A percentile compares a stretch with the other conserved stretches of the same genome.
Conservation (phyloP, 2,329 filamentous ascomycete species). For the Paecilomyces sp. region DNA sequence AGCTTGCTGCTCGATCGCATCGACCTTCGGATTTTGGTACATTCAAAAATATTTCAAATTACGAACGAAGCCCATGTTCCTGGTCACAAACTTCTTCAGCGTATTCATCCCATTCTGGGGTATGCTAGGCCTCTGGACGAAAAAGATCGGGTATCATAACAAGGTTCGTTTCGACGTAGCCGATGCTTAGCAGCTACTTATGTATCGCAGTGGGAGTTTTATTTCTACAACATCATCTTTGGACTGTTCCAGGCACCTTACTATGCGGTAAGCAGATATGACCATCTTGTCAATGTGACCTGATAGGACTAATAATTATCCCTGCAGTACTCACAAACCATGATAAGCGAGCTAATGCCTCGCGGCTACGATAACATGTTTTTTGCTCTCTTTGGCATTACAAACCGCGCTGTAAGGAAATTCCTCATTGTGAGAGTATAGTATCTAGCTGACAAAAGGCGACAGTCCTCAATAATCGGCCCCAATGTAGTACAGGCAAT, state of each 20-base stretch:
- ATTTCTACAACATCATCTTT: slow-evolving; percentile 37
- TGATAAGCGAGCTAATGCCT: slow-evolving; percentile 39
- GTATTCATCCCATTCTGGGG: slow-evolving; percentile 37
- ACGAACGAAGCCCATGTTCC: slow-evolving; percentile 35
- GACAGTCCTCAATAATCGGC: slow-evolving; percentile 36
- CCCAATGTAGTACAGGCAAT: slow-evolving; percentile 39
- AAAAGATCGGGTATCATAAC: slow-evolving; percentile 33
- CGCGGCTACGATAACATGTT: slow-evolving; percentile 40
- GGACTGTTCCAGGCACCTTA: slow-evolving; percentile 38
- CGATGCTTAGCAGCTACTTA: neutral
- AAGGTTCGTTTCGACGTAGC: slow-evolving; percentile 13
- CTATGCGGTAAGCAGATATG: slow-evolving; percentile 24
- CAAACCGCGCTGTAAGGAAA: slow-evolving; percentile 33
- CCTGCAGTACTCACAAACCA: slow-evolving; percentile 35
- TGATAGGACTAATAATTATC: neutral
- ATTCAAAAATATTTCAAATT: slow-evolving; percentile 35
- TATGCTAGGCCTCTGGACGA: slow-evolving; percentile 35
- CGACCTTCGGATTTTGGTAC: slow-evolving; percentile 38
- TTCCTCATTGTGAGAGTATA: neutral
- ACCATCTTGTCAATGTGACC: neutral
- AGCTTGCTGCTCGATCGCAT: slow-evolving; percentile 29
- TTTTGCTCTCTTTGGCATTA: slow-evolving; percentile 38
- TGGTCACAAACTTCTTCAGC: slow-evolving; percentile 35
- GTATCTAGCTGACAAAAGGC: neutral
- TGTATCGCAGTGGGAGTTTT: slow-evolving; percentile 32